Conservation (phyloP, 768 basidiomycete species). For the Leucosporidium yakuticum region DNA sequence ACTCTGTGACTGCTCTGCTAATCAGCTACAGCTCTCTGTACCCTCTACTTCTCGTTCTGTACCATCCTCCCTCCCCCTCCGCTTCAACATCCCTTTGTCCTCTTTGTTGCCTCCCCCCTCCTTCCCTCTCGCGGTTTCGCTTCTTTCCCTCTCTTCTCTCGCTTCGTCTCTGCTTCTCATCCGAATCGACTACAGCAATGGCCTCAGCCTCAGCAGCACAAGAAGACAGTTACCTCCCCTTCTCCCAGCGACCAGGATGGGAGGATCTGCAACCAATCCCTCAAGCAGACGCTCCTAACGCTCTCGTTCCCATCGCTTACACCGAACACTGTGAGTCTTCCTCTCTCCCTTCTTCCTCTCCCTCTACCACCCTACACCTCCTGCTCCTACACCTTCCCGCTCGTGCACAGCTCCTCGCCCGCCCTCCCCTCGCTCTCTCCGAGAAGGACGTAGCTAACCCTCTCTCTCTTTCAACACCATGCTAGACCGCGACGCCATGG, state of each 20-base stretch:
- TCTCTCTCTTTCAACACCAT: not conserved
- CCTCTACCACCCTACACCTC: conserved; percentile 6
- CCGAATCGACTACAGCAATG: no score
- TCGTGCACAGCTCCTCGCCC: not conserved
- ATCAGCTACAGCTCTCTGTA: no score
- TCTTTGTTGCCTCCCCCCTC: no score
- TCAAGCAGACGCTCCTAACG: conserved; percentile 70
- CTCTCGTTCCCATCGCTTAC: conserved; percentile 90
- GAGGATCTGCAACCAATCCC: conserved; percentile 67
- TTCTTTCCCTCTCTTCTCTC: no score
- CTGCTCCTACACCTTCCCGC: conserved; percentile 6
- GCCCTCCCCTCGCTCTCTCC: not conserved
- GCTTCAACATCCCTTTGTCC: no score
- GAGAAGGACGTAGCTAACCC: not conserved
- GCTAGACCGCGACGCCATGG: conserved; percentile 83
- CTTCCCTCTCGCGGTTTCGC: no score
- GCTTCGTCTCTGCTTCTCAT: no score
- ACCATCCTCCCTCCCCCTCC: no score
- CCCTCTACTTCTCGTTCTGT: no score
- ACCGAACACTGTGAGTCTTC: conserved; percentile 66
- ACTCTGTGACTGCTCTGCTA: no score
- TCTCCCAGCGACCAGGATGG: conserved; percentile 50
- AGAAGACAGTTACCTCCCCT: conserved; percentile 8
- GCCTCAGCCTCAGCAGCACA: no score
- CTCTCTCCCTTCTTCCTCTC: conserved; percentile 14